Base-by-base conservation (phyloP, 2,329 filamentous ascomycete species). In the Claviceps maximensis region DNA sequence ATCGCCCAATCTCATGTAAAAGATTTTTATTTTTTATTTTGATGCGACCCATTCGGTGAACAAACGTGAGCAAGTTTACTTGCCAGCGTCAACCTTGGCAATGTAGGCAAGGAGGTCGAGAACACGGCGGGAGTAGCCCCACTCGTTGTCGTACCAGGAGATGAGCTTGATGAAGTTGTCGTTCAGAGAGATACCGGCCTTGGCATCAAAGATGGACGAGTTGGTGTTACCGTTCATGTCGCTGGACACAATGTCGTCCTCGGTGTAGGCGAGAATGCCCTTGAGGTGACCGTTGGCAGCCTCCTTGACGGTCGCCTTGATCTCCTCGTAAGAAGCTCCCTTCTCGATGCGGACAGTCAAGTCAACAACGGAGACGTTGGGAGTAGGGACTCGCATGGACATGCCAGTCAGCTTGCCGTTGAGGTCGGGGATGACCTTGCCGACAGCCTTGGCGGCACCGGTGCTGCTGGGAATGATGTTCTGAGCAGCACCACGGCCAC, bases 391-490 rank as follows among this genome's bases (percentile, higher is more conserved):
- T 86, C 93, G 93, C 87, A 98, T 93, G 68, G 93, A 82, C 93
- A 98, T 97, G 78, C 93, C 93, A 62, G 93, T 98, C 63, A 97
- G 89, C 86, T 98, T 98, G 83, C 93, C 93, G 78, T 97, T 97
- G 63, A 98, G 84, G 64, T 82, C 77, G 65, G 93, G 93, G 68
- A 97, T 97, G 79, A 97, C 93, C 86, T 98, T 98, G 78, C 93
- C 93, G 77, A 98, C 93, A 71, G 93, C 93, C 89, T 98, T 98
- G 72, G 93, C 93, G 74, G 93, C 93, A 84, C 93, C 93, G 62
- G 93, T 98, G 83, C 88, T 95, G 80, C 84, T 89, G 75, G 93
- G 93, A 70, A 98, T 97, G 82, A 97, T 97, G 86, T 98, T 97
- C 82, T 95, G 87, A 69, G 93, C 93, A 77, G 93, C 93, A 66